phyloP scores from a whole-genome alignment of 169 alveolate species.

The Plasmodium yoelii region DNA sequence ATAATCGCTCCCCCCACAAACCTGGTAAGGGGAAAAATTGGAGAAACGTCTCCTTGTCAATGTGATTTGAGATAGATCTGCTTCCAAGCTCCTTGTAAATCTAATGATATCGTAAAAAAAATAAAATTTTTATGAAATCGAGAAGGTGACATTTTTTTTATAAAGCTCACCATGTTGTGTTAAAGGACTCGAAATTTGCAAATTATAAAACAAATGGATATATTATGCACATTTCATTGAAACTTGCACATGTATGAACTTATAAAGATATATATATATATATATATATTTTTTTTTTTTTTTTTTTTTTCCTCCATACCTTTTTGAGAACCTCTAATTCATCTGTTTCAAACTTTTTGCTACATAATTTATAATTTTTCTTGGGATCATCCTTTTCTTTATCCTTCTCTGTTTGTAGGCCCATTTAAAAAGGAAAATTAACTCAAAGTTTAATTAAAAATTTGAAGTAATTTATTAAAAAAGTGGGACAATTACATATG shows the following conservation, averaged over 20 bases:
- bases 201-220: too few species aligned
- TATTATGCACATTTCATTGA: too few species aligned
- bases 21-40: slow-evolving; percentile 91
- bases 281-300: too few species aligned
- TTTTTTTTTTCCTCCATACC: slow-evolving; percentile 14
- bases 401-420: slow-evolving; percentile 70
- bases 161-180: background rate
- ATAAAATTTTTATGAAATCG: background rate
- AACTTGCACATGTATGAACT: too few species aligned
- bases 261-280: too few species aligned
- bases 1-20: slow-evolving; percentile 91
- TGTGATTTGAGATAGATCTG: slow-evolving; percentile 83
- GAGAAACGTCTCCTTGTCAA: slow-evolving; percentile 90
- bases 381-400: slow-evolving; percentile 62
- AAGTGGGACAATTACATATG: background rate
- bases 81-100: slow-evolving; percentile 87
- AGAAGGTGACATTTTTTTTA: background rate
- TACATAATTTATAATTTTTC: slow-evolving; percentile 54
- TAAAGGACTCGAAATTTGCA: too few species aligned
- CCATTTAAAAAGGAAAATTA: slow-evolving; percentile 35
- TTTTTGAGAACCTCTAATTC: slow-evolving; percentile 66
- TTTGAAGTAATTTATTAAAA: slow-evolving; percentile 9
- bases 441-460: background rate
- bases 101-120: slow-evolving; percentile 11
- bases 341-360: slow-evolving; percentile 72